Conservation (phyloP, 345 rosid genomes). For the Lagerstroemia speciosa region DNA sequence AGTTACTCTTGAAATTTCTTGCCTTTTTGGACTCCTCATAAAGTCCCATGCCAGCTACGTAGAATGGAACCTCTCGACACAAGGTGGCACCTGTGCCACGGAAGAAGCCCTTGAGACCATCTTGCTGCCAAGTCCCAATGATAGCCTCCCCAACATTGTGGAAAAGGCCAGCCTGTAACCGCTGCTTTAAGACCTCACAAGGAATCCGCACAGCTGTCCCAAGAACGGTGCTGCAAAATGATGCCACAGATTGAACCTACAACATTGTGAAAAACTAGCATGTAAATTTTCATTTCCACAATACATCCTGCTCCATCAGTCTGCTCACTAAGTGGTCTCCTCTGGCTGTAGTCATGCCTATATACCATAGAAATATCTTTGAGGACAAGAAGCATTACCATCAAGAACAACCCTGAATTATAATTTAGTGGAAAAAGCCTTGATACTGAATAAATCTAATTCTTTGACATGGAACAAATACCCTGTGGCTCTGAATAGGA, state of each 20-base stretch:
- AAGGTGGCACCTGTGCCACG: slow-evolving; percentile 98
- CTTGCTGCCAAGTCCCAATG: slow-evolving; percentile 85
- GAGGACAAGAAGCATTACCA: background rate
- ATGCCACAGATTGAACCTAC: slow-evolving; percentile 90
- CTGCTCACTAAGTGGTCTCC: background rate
- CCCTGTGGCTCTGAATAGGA: background rate
- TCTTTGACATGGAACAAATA: background rate
- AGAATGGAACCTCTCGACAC: slow-evolving; percentile 92
- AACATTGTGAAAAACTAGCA: background rate
- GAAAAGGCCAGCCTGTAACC: slow-evolving; percentile 83
- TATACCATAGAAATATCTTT: background rate
- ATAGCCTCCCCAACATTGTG: slow-evolving; percentile 90
- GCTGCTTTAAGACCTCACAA: slow-evolving; percentile 95
- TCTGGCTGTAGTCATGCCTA: background rate
- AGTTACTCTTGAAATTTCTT: background rate
- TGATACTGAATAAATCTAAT: background rate
- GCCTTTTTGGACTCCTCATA: slow-evolving; percentile 98
- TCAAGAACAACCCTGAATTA: background rate
- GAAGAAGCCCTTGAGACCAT: slow-evolving; percentile 84
- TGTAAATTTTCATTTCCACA: background rate
- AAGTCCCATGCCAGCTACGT: slow-evolving; percentile 89
- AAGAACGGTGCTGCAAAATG: slow-evolving; percentile 86
- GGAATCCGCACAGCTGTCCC: slow-evolving; percentile 96
- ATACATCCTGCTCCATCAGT: background rate
- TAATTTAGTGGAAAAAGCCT: background rate